phyloP scores from a whole-genome alignment of 1,284 basidiomycete species.

The Omphalotus olearius region DNA sequence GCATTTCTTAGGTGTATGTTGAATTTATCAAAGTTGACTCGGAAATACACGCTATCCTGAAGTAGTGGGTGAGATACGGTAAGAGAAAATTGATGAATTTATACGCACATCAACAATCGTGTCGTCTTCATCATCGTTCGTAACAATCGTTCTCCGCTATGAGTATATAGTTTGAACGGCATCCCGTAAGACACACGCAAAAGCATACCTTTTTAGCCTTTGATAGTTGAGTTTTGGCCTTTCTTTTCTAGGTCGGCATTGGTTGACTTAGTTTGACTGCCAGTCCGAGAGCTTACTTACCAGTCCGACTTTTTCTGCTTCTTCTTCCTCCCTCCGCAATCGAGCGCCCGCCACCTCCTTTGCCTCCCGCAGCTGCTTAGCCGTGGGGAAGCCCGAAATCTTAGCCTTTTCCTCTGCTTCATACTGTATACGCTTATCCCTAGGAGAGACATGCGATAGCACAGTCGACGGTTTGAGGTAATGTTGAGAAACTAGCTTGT shows the following conservation, averaged over 20 bases:
- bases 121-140: conserved; percentile 48
- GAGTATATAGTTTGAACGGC: neutral
- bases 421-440: conserved; percentile 71
- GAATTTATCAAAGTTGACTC: conserved; percentile 87
- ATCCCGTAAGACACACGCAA: neutral
- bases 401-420: conserved; percentile 71
- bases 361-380: conserved; percentile 67
- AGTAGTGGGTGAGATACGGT: conserved; percentile 9
- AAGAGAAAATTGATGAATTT: neutral
- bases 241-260: conserved; percentile 30
- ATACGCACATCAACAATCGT: conserved; percentile 60
- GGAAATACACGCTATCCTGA: conserved; percentile 73
- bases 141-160: conserved; percentile 45
- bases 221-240: conserved; percentile 42
- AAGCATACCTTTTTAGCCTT: conserved; percentile 34
- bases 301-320: conserved; percentile 65
- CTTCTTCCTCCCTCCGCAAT: conserved; percentile 65
- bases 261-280: neutral
- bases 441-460: conserved; percentile 69
- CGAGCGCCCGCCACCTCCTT: conserved; percentile 60
- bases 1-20: conserved; percentile 86
- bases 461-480: conserved; percentile 74
- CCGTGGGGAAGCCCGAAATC: conserved; percentile 68
- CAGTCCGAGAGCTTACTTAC: conserved; percentile 37
- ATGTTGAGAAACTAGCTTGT: conserved; percentile 58